phyloP scores from a whole-genome alignment of 163 green algal species.

The Scenedesmus sp. region DNA sequence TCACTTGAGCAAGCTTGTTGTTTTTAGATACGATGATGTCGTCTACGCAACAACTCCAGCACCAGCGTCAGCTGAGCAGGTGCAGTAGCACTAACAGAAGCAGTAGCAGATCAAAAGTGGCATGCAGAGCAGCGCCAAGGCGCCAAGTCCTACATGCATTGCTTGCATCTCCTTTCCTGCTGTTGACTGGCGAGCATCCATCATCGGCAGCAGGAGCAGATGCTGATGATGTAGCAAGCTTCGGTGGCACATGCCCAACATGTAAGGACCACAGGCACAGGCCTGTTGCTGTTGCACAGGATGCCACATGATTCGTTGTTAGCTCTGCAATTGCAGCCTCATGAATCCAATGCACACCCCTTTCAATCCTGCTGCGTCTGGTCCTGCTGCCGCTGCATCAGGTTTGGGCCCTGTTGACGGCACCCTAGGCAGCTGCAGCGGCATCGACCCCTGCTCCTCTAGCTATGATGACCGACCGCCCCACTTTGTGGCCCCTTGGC shows the following conservation, averaged over 20 bases:
- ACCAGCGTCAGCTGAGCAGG: neutral
- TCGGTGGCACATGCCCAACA: constrained; percentile 41
- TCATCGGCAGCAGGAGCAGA: neutral
- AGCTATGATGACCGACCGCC: constrained; percentile 50
- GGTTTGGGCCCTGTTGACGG: constrained; percentile 51
- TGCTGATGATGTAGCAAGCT: neutral
- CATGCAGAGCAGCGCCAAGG: neutral
- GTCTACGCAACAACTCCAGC: neutral
- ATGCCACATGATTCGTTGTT: neutral
- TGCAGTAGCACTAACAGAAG: neutral
- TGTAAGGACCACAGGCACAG: neutral
- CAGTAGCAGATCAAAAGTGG: neutral
- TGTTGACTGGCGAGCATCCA: neutral
- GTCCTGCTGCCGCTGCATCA: neutral
- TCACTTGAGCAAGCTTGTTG: no score
- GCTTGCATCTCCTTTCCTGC: neutral
- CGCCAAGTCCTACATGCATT: neutral
- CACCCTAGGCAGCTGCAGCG: constrained; percentile 51
- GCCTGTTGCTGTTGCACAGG: neutral
- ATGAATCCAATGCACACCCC: neutral
- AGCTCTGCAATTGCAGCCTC: neutral
- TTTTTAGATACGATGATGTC: neutral
- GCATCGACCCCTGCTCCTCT: constrained; percentile 22
- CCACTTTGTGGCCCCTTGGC: constrained; percentile 51
- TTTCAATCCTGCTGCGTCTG: neutral